These are phyloP conservation scores for Lablab purpureus DNA, from an alignment of 306 rosid genomes.

Conservation along the genomic window DNA sequence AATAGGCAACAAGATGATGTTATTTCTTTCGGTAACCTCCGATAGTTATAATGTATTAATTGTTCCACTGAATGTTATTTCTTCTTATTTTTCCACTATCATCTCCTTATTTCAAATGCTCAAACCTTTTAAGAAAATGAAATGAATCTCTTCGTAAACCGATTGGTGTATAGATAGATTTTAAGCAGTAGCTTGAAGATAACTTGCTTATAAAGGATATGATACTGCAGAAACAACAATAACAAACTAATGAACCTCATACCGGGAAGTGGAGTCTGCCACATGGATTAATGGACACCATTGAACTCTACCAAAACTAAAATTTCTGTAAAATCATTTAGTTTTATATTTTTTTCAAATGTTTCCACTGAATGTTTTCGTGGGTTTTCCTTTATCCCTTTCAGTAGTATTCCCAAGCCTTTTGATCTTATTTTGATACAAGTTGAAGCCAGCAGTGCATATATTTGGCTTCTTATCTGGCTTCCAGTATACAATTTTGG, in stretches of 20 bases:
- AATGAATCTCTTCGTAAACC: conserved; percentile 14
- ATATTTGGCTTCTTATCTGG: conserved; percentile 35
- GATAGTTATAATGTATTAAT: conserved; percentile 5
- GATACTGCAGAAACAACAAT: not conserved
- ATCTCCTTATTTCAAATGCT: conserved; percentile 39
- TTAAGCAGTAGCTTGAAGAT: conserved; percentile 16
- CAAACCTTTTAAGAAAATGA: conserved; percentile 21
- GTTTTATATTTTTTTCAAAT: not conserved
- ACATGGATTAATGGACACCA: conserved; percentile 1
- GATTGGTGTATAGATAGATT: conserved; percentile 13
- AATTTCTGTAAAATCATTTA: conserved; percentile 24
- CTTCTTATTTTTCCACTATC: no score
- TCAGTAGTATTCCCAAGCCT: conserved; percentile 23
- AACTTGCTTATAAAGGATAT: conserved; percentile 14
- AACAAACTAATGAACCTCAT: conserved; percentile 18
- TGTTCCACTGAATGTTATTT: conserved; percentile 27
- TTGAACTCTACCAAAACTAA: conserved; percentile 20
- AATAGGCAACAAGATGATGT: conserved; percentile 57
- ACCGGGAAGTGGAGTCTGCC: not conserved
- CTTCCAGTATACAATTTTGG: conserved; percentile 10
- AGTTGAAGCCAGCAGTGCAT: conserved; percentile 25
- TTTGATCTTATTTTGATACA: conserved; percentile 7
- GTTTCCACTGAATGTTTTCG: conserved; percentile 4
- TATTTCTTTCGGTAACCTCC: conserved; percentile 37
- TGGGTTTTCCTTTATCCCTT: conserved; percentile 36